A percentile compares a stretch with the other conserved stretches of the same genome.
Conservation (phyloP, 192 early-diverging fungal species). For the Podila minutissima region DNA sequence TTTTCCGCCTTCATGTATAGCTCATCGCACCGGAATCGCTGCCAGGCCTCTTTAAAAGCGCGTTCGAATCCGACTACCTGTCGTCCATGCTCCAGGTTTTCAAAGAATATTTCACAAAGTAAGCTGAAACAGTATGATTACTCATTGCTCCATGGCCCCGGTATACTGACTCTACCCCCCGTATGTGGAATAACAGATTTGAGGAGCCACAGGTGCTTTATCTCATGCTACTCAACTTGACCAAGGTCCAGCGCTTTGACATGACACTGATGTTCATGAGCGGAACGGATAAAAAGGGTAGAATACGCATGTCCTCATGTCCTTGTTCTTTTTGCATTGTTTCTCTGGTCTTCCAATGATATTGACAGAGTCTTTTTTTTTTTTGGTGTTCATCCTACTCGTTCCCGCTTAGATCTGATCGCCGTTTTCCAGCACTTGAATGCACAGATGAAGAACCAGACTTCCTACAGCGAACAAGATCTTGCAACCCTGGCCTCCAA, state of each 20-base stretch:
- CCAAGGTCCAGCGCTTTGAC: conserved; percentile 39
- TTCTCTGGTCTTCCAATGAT: too few relatives aligned
- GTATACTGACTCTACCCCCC: neutral
- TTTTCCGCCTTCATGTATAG: conserved; percentile 18
- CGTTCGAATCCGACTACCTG: conserved; percentile 62
- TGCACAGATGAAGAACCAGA: neutral
- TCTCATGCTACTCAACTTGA: conserved; percentile 9
- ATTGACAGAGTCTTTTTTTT: neutral
- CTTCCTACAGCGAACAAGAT: conserved; percentile 21
- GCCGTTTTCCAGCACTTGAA: conserved; percentile 26
- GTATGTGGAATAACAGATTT: conserved; percentile 3
- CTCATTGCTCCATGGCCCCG: too few relatives aligned
- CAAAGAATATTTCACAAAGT: conserved; percentile 45
- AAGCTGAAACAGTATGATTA: conserved; percentile 5
- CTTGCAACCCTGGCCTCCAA: conserved; percentile 27
- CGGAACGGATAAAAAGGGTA: conserved; percentile 33
- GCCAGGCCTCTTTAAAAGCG: conserved; percentile 53
- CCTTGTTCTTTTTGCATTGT: too few relatives aligned
- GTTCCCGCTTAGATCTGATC: conserved; percentile 11
- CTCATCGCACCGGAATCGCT: conserved; percentile 52
- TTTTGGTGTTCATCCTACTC: neutral
- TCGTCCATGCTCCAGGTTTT: conserved; percentile 55
- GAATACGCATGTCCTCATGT: neutral
- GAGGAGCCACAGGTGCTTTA: conserved; percentile 31
- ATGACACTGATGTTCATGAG: conserved; percentile 46